Conservation (phyloP, 2,329 filamentous ascomycete genomes). For the Penicillium sp. region DNA sequence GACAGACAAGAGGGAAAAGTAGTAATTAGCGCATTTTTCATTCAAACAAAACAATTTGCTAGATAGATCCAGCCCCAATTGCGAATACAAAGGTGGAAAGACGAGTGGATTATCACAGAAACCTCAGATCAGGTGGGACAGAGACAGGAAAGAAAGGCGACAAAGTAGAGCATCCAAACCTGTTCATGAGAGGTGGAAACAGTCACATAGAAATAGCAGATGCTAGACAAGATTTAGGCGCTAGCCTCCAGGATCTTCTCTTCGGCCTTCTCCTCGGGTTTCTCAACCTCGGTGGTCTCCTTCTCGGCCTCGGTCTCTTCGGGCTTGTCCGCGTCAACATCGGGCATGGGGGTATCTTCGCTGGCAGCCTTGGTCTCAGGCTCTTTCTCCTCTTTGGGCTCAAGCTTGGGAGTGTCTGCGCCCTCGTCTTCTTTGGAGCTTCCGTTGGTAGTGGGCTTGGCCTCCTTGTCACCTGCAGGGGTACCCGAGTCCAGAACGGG, state of each 20-base stretch:
- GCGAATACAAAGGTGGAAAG: constrained; percentile 6
- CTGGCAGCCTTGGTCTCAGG: constrained; percentile 32
- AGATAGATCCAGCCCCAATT: constrained; percentile 8
- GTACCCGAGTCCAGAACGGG: constrained; percentile 68
- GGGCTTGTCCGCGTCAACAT: constrained; percentile 30
- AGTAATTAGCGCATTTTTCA: constrained; percentile 15
- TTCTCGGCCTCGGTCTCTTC: constrained; percentile 28
- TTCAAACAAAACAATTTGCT: constrained; percentile 11
- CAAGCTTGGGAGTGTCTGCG: constrained; percentile 31
- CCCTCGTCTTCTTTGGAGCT: constrained; percentile 38
- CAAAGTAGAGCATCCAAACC: constrained; percentile 8
- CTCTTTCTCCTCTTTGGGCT: constrained; percentile 35
- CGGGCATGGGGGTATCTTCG: constrained; percentile 40
- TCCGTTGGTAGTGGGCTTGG: constrained; percentile 47
- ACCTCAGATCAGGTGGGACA: constrained; percentile 3
- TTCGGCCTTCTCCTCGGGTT: constrained; percentile 29
- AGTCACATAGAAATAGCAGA: neutral
- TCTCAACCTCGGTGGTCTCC: constrained; percentile 37
- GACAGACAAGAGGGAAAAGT: neutral
- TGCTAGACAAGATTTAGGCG: constrained; percentile 17
- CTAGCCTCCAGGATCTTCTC: constrained; percentile 28
- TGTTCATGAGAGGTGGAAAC: constrained; percentile 2
- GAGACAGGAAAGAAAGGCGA: constrained; percentile 5
- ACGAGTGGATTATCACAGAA: constrained; percentile 3
- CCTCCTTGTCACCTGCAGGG: constrained; percentile 40